Evolutionary conservation across 805 yeast genomes (phyloP).

Genomic region (Candida schatavii): DNA sequence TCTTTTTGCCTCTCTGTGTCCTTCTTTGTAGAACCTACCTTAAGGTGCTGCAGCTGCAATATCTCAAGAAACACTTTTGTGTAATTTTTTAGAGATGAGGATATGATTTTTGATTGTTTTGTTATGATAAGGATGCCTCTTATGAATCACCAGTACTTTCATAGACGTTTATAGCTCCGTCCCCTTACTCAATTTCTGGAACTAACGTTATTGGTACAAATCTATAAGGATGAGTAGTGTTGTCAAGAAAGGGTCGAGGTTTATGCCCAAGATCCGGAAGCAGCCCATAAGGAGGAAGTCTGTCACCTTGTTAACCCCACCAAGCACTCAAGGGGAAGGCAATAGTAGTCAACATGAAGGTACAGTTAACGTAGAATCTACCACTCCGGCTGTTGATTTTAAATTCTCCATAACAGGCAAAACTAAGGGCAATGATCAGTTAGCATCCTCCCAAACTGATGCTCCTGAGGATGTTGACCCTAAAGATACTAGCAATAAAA

Average conservation of each 20-base stretch:
- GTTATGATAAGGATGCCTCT: not conserved
- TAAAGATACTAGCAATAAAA: slow-evolving; percentile 12
- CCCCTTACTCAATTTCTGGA: too few relatives aligned
- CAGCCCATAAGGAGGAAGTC: slow-evolving; percentile 19
- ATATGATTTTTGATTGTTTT: not conserved
- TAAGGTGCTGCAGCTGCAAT: not conserved
- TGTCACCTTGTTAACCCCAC: slow-evolving; percentile 13
- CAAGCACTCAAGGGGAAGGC: slow-evolving; percentile 13
- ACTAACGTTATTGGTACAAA: too few relatives aligned
- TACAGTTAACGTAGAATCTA: not conserved
- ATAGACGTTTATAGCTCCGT: too few relatives aligned
- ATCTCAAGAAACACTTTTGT: slow-evolving; percentile 4
- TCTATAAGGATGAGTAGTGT: slow-evolving; percentile 47
- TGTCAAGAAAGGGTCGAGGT: slow-evolving; percentile 53
- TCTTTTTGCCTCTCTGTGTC: too few relatives aligned
- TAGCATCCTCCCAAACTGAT: too few relatives aligned
- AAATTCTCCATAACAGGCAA: slow-evolving; percentile 7
- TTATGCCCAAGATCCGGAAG: slow-evolving; percentile 54
- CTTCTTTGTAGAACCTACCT: not conserved
- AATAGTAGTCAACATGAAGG: not conserved
- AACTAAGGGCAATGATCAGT: too few relatives aligned
- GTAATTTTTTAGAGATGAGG: slow-evolving; percentile 4
- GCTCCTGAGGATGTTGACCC: slow-evolving; percentile 30
- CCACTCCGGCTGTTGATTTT: slow-evolving; percentile 3
- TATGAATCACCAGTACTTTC: too few relatives aligned